Conservation (phyloP, 768 basidiomycete species). For the Hygrophoropsis aurantiaca region DNA sequence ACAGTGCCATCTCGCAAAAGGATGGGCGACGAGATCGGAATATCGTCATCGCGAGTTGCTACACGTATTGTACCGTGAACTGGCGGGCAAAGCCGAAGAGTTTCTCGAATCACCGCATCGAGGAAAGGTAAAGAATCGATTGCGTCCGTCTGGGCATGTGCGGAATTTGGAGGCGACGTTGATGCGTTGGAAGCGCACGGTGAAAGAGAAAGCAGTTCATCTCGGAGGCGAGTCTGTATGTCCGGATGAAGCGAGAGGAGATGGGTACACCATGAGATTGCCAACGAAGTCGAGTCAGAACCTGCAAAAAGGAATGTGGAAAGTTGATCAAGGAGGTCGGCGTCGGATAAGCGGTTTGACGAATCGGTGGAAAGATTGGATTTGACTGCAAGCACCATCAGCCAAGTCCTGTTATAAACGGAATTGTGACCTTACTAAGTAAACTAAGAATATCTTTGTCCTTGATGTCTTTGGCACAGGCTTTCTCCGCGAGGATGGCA, state of each 20-base stretch:
- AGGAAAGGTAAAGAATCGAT: constrained; percentile 50
- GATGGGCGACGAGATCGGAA: constrained; percentile 50
- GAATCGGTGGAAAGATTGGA: constrained; percentile 52
- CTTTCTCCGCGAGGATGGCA: constrained; percentile 34
- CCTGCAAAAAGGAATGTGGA: constrained; percentile 67
- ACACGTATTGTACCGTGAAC: constrained; percentile 59
- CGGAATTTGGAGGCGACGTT: constrained; percentile 15
- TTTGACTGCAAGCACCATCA: constrained; percentile 44
- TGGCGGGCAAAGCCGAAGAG: constrained; percentile 54
- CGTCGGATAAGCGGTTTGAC: constrained; percentile 51
- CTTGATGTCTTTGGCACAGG: constrained; percentile 24
- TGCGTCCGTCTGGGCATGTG: constrained; percentile 23
- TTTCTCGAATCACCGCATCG: constrained; percentile 58
- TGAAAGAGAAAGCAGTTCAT: constrained; percentile 39
- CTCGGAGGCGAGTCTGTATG: constrained; percentile 54
- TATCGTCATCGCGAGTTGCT: constrained; percentile 50
- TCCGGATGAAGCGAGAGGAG: constrained; percentile 53
- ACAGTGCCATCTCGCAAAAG: constrained; percentile 39
- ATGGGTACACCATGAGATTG: constrained; percentile 59
- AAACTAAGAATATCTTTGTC: constrained; percentile 51
- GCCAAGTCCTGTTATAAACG: background rate
- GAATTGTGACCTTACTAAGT: constrained; percentile 37
- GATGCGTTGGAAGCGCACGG: constrained; percentile 12
- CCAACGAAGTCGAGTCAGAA: constrained; percentile 57
- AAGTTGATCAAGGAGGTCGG: constrained; percentile 62